A percentile compares a stretch with the other conserved stretches of the same genome.
phyloP scores from a whole-genome alignment of 768 basidiomycete genomes.

The Kondoa malvinella region DNA sequence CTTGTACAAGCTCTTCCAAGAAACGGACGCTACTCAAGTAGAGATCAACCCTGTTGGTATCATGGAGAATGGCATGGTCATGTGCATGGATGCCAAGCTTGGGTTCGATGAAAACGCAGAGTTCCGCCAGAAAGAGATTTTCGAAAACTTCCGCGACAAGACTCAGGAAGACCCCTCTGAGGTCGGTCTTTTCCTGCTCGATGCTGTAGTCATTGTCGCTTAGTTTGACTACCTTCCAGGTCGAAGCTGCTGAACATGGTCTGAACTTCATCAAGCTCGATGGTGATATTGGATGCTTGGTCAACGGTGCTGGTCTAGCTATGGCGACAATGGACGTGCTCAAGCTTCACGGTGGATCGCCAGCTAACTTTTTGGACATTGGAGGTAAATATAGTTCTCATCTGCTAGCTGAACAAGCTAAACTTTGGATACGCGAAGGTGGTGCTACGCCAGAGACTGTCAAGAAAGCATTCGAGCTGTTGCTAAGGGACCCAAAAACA shows the following conservation, averaged over 20 bases:
- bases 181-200: too few relatives aligned
- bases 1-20: constrained; percentile 94
- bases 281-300: constrained; percentile 87
- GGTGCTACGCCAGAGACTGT: constrained; percentile 99
- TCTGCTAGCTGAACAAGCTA: constrained; percentile 40
- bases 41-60: constrained; percentile 87
- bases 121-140: constrained; percentile 72
- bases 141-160: constrained; percentile 75
- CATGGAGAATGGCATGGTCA: neutral
- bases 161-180: constrained; percentile 94
- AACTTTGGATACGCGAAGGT: constrained; percentile 10
- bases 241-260: constrained; percentile 87
- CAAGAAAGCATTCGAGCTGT: constrained; percentile 96
- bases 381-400: constrained; percentile 39
- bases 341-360: constrained; percentile 82
- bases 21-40: constrained; percentile 97
- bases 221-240: constrained; percentile 29
- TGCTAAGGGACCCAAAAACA: constrained; percentile 74
- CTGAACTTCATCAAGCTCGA: constrained; percentile 99
- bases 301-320: constrained; percentile 94
- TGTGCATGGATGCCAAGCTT: constrained; percentile 98
- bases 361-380: constrained; percentile 96
- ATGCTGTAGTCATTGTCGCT: neutral
- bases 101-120: constrained; percentile 99
- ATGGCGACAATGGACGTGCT: constrained; percentile 99